Conservation (phyloP, 1,284 basidiomycete species). For the Trichosporon asahii region DNA sequence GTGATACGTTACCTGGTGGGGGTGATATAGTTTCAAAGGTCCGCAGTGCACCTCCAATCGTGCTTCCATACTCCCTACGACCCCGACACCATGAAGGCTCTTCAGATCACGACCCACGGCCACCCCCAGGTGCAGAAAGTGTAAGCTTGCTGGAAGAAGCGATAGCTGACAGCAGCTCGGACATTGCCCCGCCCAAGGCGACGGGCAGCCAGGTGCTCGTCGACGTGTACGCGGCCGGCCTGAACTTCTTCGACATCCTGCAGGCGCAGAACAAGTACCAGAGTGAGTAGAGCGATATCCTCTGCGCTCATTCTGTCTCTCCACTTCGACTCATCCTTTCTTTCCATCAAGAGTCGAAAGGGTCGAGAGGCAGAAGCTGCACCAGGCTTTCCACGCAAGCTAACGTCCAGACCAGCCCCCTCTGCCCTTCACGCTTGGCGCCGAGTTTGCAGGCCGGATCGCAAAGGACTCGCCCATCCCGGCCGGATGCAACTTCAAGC, state of each 20-base stretch:
- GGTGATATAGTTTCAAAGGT: background rate
- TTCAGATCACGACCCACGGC: slow-evolving; percentile 66
- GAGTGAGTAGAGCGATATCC: too few species aligned
- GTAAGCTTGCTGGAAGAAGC: slow-evolving; percentile 29
- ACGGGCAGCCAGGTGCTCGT: slow-evolving; percentile 66
- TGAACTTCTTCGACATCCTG: slow-evolving; percentile 58
- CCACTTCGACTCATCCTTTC: too few species aligned
- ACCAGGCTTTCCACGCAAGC: too few species aligned
- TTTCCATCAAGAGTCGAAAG: too few species aligned
- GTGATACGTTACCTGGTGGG: background rate
- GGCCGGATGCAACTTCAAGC: slow-evolving; percentile 70
- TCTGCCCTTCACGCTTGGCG: slow-evolving; percentile 75
- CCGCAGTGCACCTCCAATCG: background rate
- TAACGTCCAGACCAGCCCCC: slow-evolving; percentile 60
- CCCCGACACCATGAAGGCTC: slow-evolving; percentile 64
- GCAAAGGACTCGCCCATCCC: slow-evolving; percentile 73
- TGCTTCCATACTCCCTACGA: background rate
- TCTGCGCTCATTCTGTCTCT: too few species aligned
- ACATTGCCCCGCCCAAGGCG: slow-evolving; percentile 62
- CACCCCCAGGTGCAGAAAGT: slow-evolving; percentile 69
- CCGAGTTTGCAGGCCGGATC: slow-evolving; percentile 81
- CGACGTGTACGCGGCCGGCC: slow-evolving; percentile 62
- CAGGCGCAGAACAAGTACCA: slow-evolving; percentile 86
- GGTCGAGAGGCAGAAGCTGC: too few species aligned
- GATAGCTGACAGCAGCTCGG: slow-evolving; percentile 22